Percentiles rank a stretch among this genome's conserved stretches.
Evolutionary conservation across 495 filamentous ascomycete species (phyloP).

Genomic region (Rhypophila decipiens): DNA sequence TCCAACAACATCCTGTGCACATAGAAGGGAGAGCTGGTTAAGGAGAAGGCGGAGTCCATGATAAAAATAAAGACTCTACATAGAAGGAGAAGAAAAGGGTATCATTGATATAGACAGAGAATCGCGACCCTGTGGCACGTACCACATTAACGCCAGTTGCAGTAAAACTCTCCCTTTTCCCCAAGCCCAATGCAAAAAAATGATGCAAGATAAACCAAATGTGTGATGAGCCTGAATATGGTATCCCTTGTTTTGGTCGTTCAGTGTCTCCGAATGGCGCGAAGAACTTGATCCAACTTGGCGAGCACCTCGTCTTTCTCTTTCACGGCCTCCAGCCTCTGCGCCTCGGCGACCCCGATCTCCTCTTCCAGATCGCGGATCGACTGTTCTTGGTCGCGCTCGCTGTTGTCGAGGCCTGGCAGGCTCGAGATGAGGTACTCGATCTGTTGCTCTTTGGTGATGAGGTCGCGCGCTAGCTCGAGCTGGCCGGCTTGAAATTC

Average conservation of each 20-base stretch:
- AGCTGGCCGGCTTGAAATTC: conserved; percentile 63
- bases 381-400: conserved; percentile 69
- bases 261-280: conserved; percentile 46
- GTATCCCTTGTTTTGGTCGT: no score
- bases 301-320: conserved; percentile 64
- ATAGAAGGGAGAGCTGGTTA: no score
- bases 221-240: no score
- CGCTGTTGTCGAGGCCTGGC: conserved; percentile 81
- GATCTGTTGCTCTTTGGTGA: conserved; percentile 91
- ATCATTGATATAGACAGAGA: no score
- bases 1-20: no score
- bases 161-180: background rate
- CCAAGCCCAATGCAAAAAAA: background rate
- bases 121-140: no score
- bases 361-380: conserved; percentile 73
- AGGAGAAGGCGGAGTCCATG: background rate
- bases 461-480: conserved; percentile 80
- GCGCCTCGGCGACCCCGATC: conserved; percentile 64
- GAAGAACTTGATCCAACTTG: conserved; percentile 62
- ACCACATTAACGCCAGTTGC: no score
- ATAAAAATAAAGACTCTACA: no score
- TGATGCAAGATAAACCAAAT: background rate
- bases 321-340: conserved; percentile 60
- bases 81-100: no score
- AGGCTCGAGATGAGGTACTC: conserved; percentile 75